phyloP scores from a whole-genome alignment of 2,329 filamentous ascomycete genomes.

The Exutisphaerella laricina region DNA sequence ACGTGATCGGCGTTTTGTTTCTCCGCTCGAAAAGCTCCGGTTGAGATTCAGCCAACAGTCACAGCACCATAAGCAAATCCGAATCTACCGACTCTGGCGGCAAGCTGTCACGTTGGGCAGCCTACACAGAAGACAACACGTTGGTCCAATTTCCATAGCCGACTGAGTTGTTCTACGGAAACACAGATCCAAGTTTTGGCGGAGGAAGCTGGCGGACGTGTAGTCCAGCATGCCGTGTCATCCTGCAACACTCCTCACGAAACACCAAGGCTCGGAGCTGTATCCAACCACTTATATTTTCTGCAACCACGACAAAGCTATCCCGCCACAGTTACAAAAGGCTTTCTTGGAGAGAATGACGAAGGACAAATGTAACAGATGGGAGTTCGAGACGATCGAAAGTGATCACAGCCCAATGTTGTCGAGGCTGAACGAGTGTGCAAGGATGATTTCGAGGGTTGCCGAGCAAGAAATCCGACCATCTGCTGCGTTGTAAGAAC shows the following conservation, averaged over 20 bases:
- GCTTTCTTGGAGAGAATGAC: conserved; percentile 7
- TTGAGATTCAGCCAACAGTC: no score
- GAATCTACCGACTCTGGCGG: no score
- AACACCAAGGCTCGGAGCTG: conserved; percentile 14
- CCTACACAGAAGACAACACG: no score
- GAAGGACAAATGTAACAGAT: conserved; percentile 7
- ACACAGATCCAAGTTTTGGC: conserved; percentile 15
- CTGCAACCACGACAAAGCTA: conserved; percentile 15
- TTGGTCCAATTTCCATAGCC: no score
- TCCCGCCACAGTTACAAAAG: conserved; percentile 5
- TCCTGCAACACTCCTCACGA: conserved; percentile 7
- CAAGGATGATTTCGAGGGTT: conserved; percentile 7
- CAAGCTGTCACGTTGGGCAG: no score
- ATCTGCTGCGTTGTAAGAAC: no score
- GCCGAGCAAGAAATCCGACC: no score
- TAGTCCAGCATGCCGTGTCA: conserved; percentile 10
- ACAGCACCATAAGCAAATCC: no score
- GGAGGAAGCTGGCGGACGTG: conserved; percentile 10
- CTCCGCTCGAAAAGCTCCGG: no score
- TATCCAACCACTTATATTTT: conserved; percentile 18
- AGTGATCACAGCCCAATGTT: conserved; percentile 19
- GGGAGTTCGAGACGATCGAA: conserved; percentile 11
- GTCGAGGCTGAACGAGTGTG: conserved; percentile 14
- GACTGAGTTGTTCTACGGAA: conserved; percentile 18
- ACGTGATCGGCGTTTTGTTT: no score